phyloP scores from a whole-genome alignment of 257 asterid genomes.

The Sherardia arvensis region DNA sequence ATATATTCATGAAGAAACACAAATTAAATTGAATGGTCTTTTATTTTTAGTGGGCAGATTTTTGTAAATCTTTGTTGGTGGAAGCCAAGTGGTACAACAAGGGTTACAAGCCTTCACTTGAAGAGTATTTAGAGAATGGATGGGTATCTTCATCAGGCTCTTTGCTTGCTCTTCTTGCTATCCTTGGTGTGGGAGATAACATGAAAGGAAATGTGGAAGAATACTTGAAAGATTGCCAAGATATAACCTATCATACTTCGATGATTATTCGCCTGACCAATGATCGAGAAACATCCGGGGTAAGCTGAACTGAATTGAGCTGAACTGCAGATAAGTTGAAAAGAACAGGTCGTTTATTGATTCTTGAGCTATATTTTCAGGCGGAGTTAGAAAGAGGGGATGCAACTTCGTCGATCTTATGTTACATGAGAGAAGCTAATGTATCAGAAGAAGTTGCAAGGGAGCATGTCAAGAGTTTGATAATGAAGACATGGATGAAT shows the following conservation, averaged over 20 bases:
- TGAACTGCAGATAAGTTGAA: too few species aligned
- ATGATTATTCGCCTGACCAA: conserved; percentile 52
- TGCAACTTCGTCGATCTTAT: conserved; percentile 47
- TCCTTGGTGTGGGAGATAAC: conserved; percentile 21
- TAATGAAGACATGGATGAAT: conserved; percentile 29
- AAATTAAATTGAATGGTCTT: too few species aligned
- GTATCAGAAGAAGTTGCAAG: conserved; percentile 35
- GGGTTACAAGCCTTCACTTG: conserved; percentile 34
- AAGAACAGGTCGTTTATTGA: too few species aligned
- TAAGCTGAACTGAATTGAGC: too few species aligned
- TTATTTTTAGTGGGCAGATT: conserved; percentile 44
- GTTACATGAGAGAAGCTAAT: conserved; percentile 47
- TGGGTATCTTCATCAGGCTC: conserved; percentile 45
- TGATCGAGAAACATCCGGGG: conserved; percentile 52
- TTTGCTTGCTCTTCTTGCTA: conserved; percentile 23
- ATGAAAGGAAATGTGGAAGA: conserved; percentile 1
- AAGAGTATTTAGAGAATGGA: conserved; percentile 40
- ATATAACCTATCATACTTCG: conserved; percentile 27
- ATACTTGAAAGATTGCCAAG: conserved; percentile 16
- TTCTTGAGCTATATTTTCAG: conserved; percentile 12
- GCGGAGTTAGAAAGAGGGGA: conserved; percentile 62
- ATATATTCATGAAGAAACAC: too few species aligned
- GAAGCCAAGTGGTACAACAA: conserved; percentile 49
- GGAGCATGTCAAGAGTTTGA: conserved; percentile 20
- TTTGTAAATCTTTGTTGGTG: conserved; percentile 35